Evolutionary conservation across 306 rosid genomes (phyloP).

Genomic region (Erythrophleum fordii): DNA sequence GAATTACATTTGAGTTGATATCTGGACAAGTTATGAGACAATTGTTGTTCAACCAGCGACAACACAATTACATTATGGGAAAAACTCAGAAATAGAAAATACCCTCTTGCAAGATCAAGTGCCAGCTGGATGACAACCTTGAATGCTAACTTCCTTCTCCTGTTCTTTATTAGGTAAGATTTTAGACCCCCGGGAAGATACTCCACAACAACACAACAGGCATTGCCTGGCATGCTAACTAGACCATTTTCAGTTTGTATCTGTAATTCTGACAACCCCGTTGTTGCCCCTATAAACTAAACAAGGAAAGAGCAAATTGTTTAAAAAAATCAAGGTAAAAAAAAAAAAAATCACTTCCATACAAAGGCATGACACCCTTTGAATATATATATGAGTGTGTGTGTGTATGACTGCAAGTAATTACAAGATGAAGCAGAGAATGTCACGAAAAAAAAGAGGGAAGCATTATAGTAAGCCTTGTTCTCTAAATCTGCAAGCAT

Average conservation of each 20-base stretch:
- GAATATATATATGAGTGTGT: not conserved
- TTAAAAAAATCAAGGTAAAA: conserved; percentile 8
- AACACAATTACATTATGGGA: not conserved
- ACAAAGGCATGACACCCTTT: conserved; percentile 21
- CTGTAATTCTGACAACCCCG: conserved; percentile 77
- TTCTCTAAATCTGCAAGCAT: conserved; percentile 2
- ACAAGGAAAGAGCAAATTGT: conserved; percentile 20
- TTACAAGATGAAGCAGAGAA: conserved; percentile 33
- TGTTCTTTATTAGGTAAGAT: conserved; percentile 79
- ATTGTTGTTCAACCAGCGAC: conserved; percentile 14
- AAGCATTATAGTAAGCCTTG: conserved; percentile 10
- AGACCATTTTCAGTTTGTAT: conserved; percentile 81
- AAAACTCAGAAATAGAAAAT: conserved; percentile 22
- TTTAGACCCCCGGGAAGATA: conserved; percentile 83
- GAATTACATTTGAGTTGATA: conserved; percentile 28
- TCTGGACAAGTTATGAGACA: not conserved
- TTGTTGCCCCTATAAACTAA: conserved; percentile 85
- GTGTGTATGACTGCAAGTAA: not conserved
- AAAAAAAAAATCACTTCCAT: not conserved
- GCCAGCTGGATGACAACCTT: conserved; percentile 82
- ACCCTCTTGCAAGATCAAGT: conserved; percentile 92
- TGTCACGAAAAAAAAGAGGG: conserved; percentile 2
- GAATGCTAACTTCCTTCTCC: conserved; percentile 82
- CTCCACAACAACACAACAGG: conserved; percentile 87
- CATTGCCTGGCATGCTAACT: conserved; percentile 77